phyloP scores from a whole-genome alignment of 805 yeast genomes.

The Metschnikowia anglica region DNA sequence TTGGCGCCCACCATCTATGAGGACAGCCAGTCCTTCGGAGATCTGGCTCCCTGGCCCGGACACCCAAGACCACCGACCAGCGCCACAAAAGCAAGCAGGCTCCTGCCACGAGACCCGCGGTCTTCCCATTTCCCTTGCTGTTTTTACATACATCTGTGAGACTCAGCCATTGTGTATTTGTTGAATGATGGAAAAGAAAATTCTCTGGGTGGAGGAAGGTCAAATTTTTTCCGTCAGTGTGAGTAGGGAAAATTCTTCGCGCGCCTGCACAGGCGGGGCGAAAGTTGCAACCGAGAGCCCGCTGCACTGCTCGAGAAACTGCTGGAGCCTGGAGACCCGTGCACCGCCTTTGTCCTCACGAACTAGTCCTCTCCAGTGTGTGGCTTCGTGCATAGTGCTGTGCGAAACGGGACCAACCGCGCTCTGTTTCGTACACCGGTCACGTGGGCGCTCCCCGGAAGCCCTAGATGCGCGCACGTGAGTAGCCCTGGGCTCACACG shows the following conservation, averaged over 20 bases:
- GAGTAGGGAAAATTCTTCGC: conserved; percentile 21
- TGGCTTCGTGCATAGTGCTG: no score
- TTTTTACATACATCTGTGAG: conserved; percentile 94
- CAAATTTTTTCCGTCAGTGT: conserved; percentile 19
- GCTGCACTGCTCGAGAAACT: neutral
- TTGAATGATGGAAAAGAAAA: conserved; percentile 19
- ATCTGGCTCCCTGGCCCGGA: no score
- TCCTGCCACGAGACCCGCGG: no score
- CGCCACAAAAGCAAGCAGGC: no score
- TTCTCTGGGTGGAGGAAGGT: conserved; percentile 8
- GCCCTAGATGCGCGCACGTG: conserved; percentile 23
- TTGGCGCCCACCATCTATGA: no score
- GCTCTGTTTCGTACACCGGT: neutral
- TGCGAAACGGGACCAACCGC: no score
- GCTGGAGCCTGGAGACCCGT: conserved; percentile 8
- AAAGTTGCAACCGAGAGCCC: neutral
- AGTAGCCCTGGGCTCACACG: conserved; percentile 21
- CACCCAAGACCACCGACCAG: no score
- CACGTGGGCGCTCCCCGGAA: conserved; percentile 5
- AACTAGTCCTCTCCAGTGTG: no score
- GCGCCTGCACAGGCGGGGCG: conserved; percentile 15
- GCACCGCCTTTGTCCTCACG: no score
- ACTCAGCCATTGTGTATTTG: conserved; percentile 77
- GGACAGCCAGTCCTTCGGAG: no score
- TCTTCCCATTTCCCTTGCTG: no score